Percentiles rank a stretch among this genome's conserved stretches.
These are phyloP conservation scores for Penicillium ochrochloron DNA, from an alignment of 495 filamentous ascomycete genomes.

Conservation along the genomic window DNA sequence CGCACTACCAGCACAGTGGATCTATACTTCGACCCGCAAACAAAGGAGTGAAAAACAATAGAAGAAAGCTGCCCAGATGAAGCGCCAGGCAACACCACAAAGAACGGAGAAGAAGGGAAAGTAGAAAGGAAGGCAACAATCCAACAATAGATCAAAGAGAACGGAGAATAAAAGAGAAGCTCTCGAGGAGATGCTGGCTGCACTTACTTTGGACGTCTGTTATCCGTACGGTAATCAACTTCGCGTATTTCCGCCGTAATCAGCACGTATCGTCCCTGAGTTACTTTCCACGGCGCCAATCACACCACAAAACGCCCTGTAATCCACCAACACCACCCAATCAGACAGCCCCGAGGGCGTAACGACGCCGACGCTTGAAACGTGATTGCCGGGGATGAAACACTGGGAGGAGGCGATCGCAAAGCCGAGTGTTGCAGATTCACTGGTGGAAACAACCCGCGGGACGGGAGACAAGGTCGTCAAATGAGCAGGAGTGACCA, in stretches of 20 bases:
- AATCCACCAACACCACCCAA: slow-evolving; percentile 34
- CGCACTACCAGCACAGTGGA: slow-evolving; percentile 2
- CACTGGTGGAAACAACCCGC: slow-evolving; percentile 8
- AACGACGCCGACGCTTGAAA: slow-evolving; percentile 37
- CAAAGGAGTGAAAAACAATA: slow-evolving; percentile 11
- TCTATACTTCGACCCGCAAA: slow-evolving; percentile 9
- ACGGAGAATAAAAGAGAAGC: slow-evolving; percentile 3
- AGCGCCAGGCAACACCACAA: slow-evolving; percentile 6
- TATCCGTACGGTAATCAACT: not conserved
- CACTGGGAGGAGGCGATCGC: slow-evolving; percentile 30
- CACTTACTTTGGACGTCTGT: slow-evolving; percentile 8
- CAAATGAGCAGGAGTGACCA: slow-evolving; percentile 21
- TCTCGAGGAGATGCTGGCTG: not conserved
- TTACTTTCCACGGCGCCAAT: slow-evolving; percentile 21
- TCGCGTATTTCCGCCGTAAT: slow-evolving; percentile 2
- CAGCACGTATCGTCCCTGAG: slow-evolving; percentile 21
- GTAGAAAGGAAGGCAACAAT: slow-evolving; percentile 15
- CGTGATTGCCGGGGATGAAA: slow-evolving; percentile 40
- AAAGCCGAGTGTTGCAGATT: slow-evolving; percentile 30
- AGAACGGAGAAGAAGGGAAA: not conserved
- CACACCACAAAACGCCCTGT: slow-evolving; percentile 16
- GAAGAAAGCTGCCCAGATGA: not conserved
- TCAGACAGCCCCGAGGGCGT: slow-evolving; percentile 21
- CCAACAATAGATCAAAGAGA: slow-evolving; percentile 4
- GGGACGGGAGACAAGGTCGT: slow-evolving; percentile 6